phyloP scores from a whole-genome alignment of 2,329 filamentous ascomycete species.

The Mariannaea sp. region DNA sequence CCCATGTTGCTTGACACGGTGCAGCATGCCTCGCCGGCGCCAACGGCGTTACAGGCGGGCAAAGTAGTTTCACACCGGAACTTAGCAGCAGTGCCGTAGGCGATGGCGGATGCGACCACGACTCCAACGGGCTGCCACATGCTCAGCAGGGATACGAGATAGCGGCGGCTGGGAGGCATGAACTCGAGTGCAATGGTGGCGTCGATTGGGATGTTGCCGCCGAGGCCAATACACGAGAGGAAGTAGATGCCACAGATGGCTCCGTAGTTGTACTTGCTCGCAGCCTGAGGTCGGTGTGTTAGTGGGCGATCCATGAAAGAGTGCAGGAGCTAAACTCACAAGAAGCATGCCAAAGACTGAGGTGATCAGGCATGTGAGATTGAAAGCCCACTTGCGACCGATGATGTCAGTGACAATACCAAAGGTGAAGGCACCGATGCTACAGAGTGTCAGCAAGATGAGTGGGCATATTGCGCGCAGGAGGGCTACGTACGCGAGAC shows the following conservation, averaged over 20 bases:
- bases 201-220: conserved; percentile 61
- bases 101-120: conserved; percentile 54
- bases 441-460: background rate
- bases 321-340: conserved; percentile 25
- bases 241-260: conserved; percentile 56
- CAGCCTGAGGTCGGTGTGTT: no score
- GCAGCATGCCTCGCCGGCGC: conserved; percentile 41
- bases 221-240: conserved; percentile 56
- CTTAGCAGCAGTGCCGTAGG: conserved; percentile 57
- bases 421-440: background rate
- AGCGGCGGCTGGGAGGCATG: conserved; percentile 47
- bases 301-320: no score
- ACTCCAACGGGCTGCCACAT: conserved; percentile 62
- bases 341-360: conserved; percentile 59
- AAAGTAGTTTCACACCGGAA: conserved; percentile 57
- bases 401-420: conserved; percentile 19
- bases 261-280: conserved; percentile 33
- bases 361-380: conserved; percentile 60
- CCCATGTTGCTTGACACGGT: conserved; percentile 52
- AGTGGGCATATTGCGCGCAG: background rate
- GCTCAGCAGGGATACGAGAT: conserved; percentile 56
- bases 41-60: conserved; percentile 48
- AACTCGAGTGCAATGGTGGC: conserved; percentile 62
- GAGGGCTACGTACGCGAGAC: conserved; percentile 59
- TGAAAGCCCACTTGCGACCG: conserved; percentile 60